Evolutionary conservation across 2,329 filamentous ascomycete species (phyloP).

Genomic region (Aspergillus sp.): DNA sequence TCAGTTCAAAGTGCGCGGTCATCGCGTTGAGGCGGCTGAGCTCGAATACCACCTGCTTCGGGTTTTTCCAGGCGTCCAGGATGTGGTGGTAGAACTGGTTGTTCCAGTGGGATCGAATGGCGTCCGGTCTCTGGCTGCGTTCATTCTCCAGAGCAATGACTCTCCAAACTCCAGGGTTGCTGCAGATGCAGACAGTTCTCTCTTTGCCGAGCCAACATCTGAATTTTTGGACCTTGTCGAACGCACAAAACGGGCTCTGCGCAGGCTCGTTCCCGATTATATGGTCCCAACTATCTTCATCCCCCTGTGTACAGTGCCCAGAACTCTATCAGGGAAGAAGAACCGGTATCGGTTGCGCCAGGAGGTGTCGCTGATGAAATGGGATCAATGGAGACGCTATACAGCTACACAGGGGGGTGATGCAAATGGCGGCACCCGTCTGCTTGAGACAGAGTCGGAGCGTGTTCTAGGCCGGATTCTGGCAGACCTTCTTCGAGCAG

Average conservation of each 20-base stretch:
- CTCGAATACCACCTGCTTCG: not conserved
- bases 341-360: not conserved
- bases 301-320: not conserved
- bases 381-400: not conserved
- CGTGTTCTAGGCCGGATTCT: not conserved
- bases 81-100: not conserved
- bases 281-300: not conserved
- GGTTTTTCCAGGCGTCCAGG: not conserved
- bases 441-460: not conserved
- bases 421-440: not conserved
- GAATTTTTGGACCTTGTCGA: not conserved
- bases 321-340: not conserved
- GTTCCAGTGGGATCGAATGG: not conserved
- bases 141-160: not conserved
- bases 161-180: too few relatives aligned
- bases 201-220: too few relatives aligned
- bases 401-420: not conserved
- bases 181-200: too few relatives aligned
- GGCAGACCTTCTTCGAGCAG: not conserved
- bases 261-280: not conserved
- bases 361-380: not conserved
- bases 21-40: not conserved
- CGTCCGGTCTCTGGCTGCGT: not conserved
- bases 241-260: not conserved
- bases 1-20: constrained; percentile 3